Percentiles rank a stretch among this genome's conserved stretches.
These are phyloP conservation scores for Curvularia sp. DNA, from an alignment of 2,329 filamentous ascomycete species.

Conservation along the genomic window DNA sequence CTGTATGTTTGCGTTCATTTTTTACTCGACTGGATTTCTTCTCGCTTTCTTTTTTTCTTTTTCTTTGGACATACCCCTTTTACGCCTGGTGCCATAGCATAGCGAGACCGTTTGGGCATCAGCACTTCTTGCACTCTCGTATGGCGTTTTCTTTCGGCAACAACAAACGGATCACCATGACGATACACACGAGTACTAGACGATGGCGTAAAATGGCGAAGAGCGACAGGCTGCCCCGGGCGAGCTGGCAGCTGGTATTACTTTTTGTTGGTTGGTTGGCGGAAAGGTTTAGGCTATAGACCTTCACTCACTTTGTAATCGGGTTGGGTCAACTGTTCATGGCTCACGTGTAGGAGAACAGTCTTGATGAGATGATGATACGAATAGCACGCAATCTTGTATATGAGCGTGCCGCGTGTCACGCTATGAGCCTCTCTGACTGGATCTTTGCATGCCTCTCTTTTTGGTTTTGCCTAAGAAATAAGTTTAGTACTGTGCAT, in stretches of 20 bases:
- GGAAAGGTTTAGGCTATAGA: slow-evolving; percentile 30
- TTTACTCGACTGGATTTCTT: slow-evolving; percentile 23
- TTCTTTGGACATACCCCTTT: slow-evolving; percentile 48
- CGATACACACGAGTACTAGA: slow-evolving; percentile 37
- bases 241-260: slow-evolving; percentile 18
- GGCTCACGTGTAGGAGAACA: slow-evolving; percentile 24
- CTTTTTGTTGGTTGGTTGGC: slow-evolving; percentile 7
- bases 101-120: slow-evolving; percentile 38
- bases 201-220: slow-evolving; percentile 20
- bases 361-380: slow-evolving; percentile 28
- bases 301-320: slow-evolving; percentile 33
- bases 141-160: slow-evolving; percentile 33
- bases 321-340: slow-evolving; percentile 24
- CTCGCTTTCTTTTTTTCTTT: slow-evolving; percentile 20
- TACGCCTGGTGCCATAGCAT: slow-evolving; percentile 46
- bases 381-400: slow-evolving; percentile 38
- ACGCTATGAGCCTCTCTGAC: slow-evolving; percentile 13
- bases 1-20: slow-evolving; percentile 29
- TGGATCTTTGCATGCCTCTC: slow-evolving; percentile 5
- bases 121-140: slow-evolving; percentile 33
- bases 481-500: not conserved
- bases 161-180: slow-evolving; percentile 23
- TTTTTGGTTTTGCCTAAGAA: not conserved
- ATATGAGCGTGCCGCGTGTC: slow-evolving; percentile 35
- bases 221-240: slow-evolving; percentile 7